Evolutionary conservation across 2,329 filamentous ascomycete genomes (phyloP).

Genomic region (Aspergillus chevalieri): DNA sequence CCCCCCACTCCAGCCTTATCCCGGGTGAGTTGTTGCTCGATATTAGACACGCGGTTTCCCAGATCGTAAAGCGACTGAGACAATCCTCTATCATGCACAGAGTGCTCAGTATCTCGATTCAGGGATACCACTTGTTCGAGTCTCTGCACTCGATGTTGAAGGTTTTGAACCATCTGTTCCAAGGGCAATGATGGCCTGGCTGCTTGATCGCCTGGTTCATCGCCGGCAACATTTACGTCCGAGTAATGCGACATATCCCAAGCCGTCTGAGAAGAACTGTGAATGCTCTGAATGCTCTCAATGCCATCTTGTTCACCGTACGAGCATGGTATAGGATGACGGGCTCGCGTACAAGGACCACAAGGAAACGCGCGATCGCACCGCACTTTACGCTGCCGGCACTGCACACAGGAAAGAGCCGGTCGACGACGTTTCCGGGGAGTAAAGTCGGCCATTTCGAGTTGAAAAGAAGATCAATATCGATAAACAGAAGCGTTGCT

Average conservation of each 20-base stretch:
- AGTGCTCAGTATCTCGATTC: neutral
- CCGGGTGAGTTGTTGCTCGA: neutral
- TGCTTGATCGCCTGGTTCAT: too few relatives aligned
- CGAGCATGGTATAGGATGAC: neutral
- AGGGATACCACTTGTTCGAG: too few relatives aligned
- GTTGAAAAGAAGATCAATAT: neutral
- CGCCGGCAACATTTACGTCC: too few relatives aligned
- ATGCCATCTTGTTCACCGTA: neutral
- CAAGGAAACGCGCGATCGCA: neutral
- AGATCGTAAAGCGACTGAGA: neutral
- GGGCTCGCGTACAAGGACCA: neutral
- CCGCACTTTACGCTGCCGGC: neutral
- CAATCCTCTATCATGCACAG: neutral
- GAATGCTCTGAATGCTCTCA: too few relatives aligned
- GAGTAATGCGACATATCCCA: too few relatives aligned
- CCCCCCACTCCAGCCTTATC: neutral
- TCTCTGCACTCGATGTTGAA: too few relatives aligned
- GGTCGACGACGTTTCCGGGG: neutral
- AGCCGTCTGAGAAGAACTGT: neutral
- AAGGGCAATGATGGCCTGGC: too few relatives aligned
- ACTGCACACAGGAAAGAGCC: neutral
- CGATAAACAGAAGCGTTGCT: neutral
- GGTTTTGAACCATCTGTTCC: too few relatives aligned
- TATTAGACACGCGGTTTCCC: neutral
- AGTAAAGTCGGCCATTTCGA: neutral